Evolutionary conservation across 495 filamentous ascomycete genomes (phyloP).

Genomic region (Xylaria bambusicola): DNA sequence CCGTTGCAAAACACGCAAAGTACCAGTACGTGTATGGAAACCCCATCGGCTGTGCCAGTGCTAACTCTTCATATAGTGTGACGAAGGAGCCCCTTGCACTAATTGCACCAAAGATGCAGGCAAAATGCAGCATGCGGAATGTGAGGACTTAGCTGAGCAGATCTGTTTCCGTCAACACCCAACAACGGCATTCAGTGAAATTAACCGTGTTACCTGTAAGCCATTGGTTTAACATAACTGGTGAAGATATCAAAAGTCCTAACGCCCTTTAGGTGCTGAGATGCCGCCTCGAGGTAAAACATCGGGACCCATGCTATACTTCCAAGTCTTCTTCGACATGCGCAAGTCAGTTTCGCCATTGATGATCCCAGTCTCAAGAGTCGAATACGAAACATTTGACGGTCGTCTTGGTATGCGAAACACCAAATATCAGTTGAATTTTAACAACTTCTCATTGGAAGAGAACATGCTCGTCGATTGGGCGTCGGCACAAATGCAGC

Average conservation of each 20-base stretch:
- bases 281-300: slow-evolving; percentile 17
- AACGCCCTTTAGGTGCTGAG: slow-evolving; percentile 14
- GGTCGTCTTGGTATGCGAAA: slow-evolving; percentile 2
- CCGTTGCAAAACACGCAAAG: slow-evolving; percentile 35
- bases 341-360: neutral
- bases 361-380: slow-evolving; percentile 1
- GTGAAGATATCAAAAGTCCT: neutral
- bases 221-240: slow-evolving; percentile 3
- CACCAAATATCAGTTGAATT: slow-evolving; percentile 13
- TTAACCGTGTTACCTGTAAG: slow-evolving; percentile 30
- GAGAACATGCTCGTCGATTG: slow-evolving; percentile 23
- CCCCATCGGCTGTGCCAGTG: slow-evolving; percentile 1
- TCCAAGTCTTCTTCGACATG: slow-evolving; percentile 16
- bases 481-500: slow-evolving; percentile 32
- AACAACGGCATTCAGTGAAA: slow-evolving; percentile 25
- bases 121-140: slow-evolving; percentile 28
- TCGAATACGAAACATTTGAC: neutral
- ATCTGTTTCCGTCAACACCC: slow-evolving; percentile 32
- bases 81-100: slow-evolving; percentile 32
- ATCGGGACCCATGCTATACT: slow-evolving; percentile 2
- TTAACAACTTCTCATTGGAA: slow-evolving; percentile 4
- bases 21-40: slow-evolving; percentile 28
- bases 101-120: slow-evolving; percentile 29
- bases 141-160: slow-evolving; percentile 29
- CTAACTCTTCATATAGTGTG: slow-evolving; percentile 31